A percentile compares a stretch with the other conserved stretches of the same genome.
Conservation (phyloP, 306 rosid species). For the Morella rubra region DNA sequence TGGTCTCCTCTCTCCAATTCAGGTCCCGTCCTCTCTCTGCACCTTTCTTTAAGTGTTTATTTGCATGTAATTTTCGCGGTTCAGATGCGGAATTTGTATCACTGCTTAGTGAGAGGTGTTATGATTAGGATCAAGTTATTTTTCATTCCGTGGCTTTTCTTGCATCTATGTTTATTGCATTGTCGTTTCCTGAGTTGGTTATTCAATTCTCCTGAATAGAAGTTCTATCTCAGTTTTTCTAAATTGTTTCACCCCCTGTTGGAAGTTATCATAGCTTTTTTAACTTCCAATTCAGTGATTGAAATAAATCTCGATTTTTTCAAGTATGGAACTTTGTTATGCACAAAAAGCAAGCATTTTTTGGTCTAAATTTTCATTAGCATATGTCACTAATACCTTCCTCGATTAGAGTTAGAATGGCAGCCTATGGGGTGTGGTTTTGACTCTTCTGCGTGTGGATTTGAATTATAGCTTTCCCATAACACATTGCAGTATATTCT, state of each 20-base stretch:
- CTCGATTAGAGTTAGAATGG: background rate
- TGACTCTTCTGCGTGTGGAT: background rate
- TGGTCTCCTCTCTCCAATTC: conserved; percentile 18
- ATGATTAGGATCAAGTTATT: background rate
- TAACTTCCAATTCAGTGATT: background rate
- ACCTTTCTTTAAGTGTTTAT: background rate
- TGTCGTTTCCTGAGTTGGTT: background rate
- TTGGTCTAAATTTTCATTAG: background rate
- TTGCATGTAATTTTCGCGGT: background rate
- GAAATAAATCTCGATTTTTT: background rate
- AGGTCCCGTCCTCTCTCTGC: conserved; percentile 23
- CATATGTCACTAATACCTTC: background rate
- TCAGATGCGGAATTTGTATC: conserved; percentile 5
- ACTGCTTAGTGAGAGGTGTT: background rate
- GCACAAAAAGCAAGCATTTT: background rate
- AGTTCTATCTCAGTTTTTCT: background rate
- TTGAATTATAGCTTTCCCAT: background rate
- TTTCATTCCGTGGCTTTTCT: background rate
- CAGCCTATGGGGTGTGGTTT: background rate
- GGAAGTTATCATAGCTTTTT: conserved; percentile 3
- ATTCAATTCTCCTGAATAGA: background rate
- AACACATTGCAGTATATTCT: background rate
- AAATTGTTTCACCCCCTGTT: conserved; percentile 1
- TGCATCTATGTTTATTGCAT: background rate
- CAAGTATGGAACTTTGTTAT: background rate